phyloP scores from a whole-genome alignment of 139 green algal genomes.

The Eudorina sp. region DNA sequence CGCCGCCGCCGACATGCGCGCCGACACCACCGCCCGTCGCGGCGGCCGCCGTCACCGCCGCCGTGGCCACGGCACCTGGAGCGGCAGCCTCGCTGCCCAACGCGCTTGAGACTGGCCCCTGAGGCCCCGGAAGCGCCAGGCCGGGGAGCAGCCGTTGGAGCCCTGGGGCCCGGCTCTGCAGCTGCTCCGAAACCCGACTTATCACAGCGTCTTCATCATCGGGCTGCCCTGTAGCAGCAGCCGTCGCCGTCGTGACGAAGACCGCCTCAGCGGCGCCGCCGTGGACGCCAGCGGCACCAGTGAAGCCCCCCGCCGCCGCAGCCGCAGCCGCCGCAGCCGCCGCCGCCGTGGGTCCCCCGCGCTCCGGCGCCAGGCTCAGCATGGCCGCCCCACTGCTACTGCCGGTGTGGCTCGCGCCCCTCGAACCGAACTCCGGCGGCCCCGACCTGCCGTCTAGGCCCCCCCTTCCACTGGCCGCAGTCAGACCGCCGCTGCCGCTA shows the following conservation, averaged over 20 bases:
- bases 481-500: too few species aligned
- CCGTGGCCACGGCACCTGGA: neutral
- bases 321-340: too few species aligned
- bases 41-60: neutral
- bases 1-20: neutral
- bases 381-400: neutral
- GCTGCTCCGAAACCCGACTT: too few species aligned
- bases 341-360: neutral
- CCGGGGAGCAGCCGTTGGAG: too few species aligned
- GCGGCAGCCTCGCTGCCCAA: too few species aligned
- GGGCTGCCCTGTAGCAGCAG: too few species aligned
- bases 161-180: too few species aligned
- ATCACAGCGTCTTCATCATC: too few species aligned
- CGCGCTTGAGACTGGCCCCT: too few species aligned
- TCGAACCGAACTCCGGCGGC: neutral
- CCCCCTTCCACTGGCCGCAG: too few species aligned
- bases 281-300: neutral
- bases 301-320: neutral
- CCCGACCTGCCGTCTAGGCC: neutral
- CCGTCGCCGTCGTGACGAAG: neutral
- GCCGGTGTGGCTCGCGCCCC: neutral
- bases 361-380: neutral
- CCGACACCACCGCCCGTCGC: neutral
- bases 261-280: neutral
- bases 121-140: too few species aligned